These are phyloP conservation scores for Ceratocystis alfenasii DNA, from an alignment of 2,329 filamentous ascomycete species.

Conservation along the genomic window DNA sequence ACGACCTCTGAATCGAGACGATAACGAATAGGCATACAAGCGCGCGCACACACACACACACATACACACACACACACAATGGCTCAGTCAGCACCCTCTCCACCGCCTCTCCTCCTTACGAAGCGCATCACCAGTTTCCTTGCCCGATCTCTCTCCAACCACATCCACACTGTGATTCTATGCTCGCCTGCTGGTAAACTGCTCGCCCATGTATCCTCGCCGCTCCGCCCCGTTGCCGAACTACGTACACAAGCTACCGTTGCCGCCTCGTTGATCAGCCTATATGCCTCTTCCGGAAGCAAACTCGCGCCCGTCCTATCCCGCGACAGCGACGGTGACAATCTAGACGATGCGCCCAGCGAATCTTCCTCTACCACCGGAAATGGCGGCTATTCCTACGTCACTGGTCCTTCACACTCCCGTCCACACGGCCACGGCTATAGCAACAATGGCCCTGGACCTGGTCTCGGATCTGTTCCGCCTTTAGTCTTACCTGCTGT, in stretches of 20 bases:
- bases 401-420: neutral
- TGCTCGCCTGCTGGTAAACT: conserved; percentile 50
- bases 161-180: conserved; percentile 48
- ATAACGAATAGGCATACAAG: neutral
- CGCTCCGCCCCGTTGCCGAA: conserved; percentile 41
- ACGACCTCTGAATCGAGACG: neutral
- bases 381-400: neutral
- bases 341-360: conserved; percentile 23
- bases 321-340: conserved; percentile 25
- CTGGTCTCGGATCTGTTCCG: too few species aligned
- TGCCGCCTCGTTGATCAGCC: conserved; percentile 48
- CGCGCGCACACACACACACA: neutral
- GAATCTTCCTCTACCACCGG: conserved; percentile 19
- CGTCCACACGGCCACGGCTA: neutral
- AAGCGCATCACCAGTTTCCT: conserved; percentile 54
- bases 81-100: conserved; percentile 31
- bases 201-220: conserved; percentile 47
- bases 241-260: conserved; percentile 54
- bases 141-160: conserved; percentile 43
- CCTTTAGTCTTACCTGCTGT: neutral
- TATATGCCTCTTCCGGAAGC: conserved; percentile 39
- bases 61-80: conserved; percentile 25
- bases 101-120: conserved; percentile 50
- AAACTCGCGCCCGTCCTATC: conserved; percentile 35
- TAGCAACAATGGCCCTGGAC: neutral